Percentiles rank a stretch among this genome's conserved stretches.
These are phyloP conservation scores for Rhodotorula sp. DNA, from an alignment of 1,284 basidiomycete genomes.

Conservation along the genomic window DNA sequence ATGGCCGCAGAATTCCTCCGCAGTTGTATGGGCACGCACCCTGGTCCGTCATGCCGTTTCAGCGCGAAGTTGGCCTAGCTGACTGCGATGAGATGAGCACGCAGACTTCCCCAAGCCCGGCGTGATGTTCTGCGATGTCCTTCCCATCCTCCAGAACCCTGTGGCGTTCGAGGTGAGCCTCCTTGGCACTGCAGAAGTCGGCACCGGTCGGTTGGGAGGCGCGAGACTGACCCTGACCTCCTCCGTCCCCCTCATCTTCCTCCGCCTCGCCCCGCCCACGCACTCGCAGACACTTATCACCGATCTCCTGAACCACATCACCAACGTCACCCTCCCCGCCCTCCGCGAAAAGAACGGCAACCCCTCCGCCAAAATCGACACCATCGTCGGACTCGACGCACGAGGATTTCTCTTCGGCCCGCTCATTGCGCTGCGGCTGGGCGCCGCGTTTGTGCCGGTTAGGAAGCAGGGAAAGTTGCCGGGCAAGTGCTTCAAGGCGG, in stretches of 20 bases:
- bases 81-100: no score
- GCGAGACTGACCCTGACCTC: not conserved
- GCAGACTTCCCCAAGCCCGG: conserved; percentile 31
- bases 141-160: conserved; percentile 81
- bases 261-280: not conserved
- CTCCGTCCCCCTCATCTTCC: not conserved
- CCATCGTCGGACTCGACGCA: conserved; percentile 85
- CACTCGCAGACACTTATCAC: conserved; percentile 69
- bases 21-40: no score
- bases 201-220: not conserved
- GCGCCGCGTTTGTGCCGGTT: conserved; percentile 94
- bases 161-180: conserved; percentile 66
- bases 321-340: conserved; percentile 66
- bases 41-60: no score
- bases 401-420: conserved; percentile 90
- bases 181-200: no score
- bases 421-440: conserved; percentile 76
- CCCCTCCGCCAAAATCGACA: conserved; percentile 71
- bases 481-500: conserved; percentile 71
- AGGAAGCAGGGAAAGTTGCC: conserved; percentile 94
- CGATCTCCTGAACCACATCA: conserved; percentile 81
- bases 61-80: no score
- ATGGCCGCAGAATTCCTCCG: no score
- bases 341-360: conserved; percentile 48
- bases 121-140: conserved; percentile 80